Evolutionary conservation across 1,284 basidiomycete species (phyloP).

Genomic region (Trichosporon coremiiforme): DNA sequence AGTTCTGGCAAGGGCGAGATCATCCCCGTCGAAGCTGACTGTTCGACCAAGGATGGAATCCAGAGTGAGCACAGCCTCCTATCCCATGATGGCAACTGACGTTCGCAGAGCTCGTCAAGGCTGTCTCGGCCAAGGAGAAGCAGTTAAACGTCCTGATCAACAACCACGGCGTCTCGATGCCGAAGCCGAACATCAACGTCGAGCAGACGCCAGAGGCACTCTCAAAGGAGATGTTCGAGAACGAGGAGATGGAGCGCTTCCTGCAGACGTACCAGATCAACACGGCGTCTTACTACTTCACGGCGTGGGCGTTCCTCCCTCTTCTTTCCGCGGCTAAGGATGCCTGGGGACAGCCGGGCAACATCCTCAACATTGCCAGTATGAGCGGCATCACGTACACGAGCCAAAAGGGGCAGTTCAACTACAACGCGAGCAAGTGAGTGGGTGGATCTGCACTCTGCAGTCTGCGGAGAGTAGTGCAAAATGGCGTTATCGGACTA

Average conservation of each 20-base stretch:
- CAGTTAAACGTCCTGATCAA: conserved; percentile 25
- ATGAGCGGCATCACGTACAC: conserved; percentile 29
- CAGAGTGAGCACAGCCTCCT: conserved; percentile 7
- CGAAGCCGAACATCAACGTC: conserved; percentile 20
- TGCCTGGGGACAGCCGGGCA: conserved; percentile 48
- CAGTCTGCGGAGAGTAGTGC: neutral
- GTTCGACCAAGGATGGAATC: conserved; percentile 26
- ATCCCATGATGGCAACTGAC: neutral
- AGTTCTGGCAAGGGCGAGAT: conserved; percentile 27
- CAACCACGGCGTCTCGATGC: conserved; percentile 24
- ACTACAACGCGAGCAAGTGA: conserved; percentile 53
- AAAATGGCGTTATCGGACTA: no score
- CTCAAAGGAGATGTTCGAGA: conserved; percentile 51
- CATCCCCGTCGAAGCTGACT: conserved; percentile 25
- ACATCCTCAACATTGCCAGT: conserved; percentile 52
- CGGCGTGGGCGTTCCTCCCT: conserved; percentile 55
- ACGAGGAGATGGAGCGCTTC: conserved; percentile 51
- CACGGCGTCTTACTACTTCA: conserved; percentile 54
- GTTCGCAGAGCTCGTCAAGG: conserved; percentile 20
- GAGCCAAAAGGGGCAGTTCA: conserved; percentile 48
- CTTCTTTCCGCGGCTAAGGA: conserved; percentile 50
- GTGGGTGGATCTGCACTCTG: conserved; percentile 37
- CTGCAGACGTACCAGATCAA: conserved; percentile 51
- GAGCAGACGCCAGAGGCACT: conserved; percentile 52
- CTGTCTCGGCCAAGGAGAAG: conserved; percentile 24